These are phyloP conservation scores for Linnemannia zychae DNA, from an alignment of 192 early-diverging fungal species.

Conservation along the genomic window DNA sequence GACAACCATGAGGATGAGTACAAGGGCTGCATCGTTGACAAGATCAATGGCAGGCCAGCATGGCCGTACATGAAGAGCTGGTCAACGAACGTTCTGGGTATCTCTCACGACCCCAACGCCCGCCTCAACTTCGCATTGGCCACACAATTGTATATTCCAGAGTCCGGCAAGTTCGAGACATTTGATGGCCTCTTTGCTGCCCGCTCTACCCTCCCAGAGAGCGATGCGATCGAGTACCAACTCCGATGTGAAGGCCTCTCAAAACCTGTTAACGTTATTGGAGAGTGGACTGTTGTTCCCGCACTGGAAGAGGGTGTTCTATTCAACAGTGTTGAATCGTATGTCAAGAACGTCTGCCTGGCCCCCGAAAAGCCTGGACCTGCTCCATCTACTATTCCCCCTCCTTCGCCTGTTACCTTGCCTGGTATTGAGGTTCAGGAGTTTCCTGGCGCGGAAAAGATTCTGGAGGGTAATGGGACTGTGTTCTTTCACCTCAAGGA, in stretches of 20 bases:
- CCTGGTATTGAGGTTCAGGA: neutral
- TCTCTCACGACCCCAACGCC: slow-evolving; percentile 33
- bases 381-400: neutral
- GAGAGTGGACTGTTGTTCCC: neutral
- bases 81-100: neutral
- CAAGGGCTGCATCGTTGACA: slow-evolving; percentile 15
- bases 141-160: neutral
- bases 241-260: neutral
- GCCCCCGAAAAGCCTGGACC: neutral
- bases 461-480: neutral
- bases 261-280: neutral
- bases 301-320: no score
- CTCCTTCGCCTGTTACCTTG: neutral
- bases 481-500: slow-evolving; percentile 1
- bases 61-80: slow-evolving; percentile 5
- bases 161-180: neutral
- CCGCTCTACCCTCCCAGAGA: neutral
- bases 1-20: neutral
- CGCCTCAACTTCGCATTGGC: slow-evolving; percentile 34
- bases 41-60: slow-evolving; percentile 22
- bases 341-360: slow-evolving; percentile 1
- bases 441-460: neutral
- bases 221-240: slow-evolving; percentile 3
- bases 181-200: neutral
- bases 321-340: neutral